Conservation (phyloP, 495 filamentous ascomycete genomes). For the Xylaria acuta region DNA sequence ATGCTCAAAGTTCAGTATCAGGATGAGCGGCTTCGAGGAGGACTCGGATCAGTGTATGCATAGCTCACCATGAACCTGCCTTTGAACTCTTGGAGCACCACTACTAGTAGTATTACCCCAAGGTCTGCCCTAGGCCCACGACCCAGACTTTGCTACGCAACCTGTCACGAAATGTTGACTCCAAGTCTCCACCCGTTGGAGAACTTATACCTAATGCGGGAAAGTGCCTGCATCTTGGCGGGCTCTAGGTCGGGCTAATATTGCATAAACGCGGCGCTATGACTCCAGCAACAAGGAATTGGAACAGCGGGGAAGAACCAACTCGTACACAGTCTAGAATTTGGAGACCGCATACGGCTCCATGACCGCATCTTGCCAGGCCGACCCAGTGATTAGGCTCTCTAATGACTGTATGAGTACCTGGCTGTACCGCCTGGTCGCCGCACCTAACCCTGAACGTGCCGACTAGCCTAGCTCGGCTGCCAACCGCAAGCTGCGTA, state of each 20-base stretch:
- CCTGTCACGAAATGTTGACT: not conserved
- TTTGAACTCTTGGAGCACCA: not conserved
- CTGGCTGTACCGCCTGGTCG: not conserved
- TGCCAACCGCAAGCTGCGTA: not conserved
- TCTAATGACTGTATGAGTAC: not conserved
- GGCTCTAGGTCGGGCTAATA: not conserved
- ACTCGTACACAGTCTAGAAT: not conserved
- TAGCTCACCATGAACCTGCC: not conserved
- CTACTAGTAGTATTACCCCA: no score
- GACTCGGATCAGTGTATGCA: not conserved
- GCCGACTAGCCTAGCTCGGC: not conserved
- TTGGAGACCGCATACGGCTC: not conserved
- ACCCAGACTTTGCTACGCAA: not conserved
- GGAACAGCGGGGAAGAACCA: not conserved
- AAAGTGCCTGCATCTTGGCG: not conserved
- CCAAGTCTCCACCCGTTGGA: slow-evolving; percentile 1
- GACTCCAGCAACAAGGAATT: not conserved
- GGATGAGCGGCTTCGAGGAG: not conserved
- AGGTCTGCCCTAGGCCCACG: no score
- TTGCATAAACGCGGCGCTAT: slow-evolving; percentile 21
- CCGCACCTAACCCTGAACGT: not conserved
- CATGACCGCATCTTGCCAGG: not conserved
- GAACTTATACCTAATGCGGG: not conserved
- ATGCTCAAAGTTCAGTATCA: not conserved
- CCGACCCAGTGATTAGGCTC: not conserved